Evolutionary conservation across 2,329 filamentous ascomycete genomes (phyloP).

Genomic region (Zopfia rhizophila): DNA sequence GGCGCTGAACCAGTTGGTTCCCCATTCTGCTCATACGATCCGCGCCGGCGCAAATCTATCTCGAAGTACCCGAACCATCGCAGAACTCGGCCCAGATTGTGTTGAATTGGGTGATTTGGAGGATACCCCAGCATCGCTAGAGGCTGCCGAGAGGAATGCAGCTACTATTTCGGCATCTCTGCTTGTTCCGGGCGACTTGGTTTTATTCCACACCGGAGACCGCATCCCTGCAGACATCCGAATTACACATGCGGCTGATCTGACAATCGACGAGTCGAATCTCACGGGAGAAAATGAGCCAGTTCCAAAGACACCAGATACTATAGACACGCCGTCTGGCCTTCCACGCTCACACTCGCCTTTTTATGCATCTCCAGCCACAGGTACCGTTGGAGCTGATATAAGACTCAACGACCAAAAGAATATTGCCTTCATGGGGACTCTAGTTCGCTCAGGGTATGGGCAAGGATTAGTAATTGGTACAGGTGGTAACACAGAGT

Average conservation of each 20-base stretch:
- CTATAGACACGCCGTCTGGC: conserved; percentile 57
- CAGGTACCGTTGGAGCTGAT: conserved; percentile 70
- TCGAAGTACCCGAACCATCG: conserved; percentile 29
- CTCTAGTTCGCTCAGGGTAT: conserved; percentile 91
- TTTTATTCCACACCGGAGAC: conserved; percentile 94
- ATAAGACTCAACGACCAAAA: conserved; percentile 77
- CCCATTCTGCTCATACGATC: conserved; percentile 95
- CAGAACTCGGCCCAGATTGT: conserved; percentile 35
- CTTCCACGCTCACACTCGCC: conserved; percentile 63
- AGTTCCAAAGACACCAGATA: conserved; percentile 78
- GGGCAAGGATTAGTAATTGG: conserved; percentile 98
- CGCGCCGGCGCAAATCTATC: conserved; percentile 57
- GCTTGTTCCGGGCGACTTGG: conserved; percentile 90
- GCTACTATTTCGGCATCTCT: conserved; percentile 87
- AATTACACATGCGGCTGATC: conserved; percentile 87
- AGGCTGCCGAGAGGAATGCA: conserved; percentile 76
- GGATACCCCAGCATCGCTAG: conserved; percentile 68
- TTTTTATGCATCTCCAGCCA: conserved; percentile 67
- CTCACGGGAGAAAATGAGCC: conserved; percentile 97
- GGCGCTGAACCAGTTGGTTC: conserved; percentile 90
- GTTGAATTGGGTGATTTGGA: conserved; percentile 62
- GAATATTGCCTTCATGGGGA: conserved; percentile 99
- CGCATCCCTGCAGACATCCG: conserved; percentile 96
- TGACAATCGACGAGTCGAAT: conserved; percentile 97
- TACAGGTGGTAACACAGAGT: conserved; percentile 92